These are phyloP conservation scores for Coemansia sp. DNA, from an alignment of 192 early-diverging fungal genomes.

Conservation along the genomic window DNA sequence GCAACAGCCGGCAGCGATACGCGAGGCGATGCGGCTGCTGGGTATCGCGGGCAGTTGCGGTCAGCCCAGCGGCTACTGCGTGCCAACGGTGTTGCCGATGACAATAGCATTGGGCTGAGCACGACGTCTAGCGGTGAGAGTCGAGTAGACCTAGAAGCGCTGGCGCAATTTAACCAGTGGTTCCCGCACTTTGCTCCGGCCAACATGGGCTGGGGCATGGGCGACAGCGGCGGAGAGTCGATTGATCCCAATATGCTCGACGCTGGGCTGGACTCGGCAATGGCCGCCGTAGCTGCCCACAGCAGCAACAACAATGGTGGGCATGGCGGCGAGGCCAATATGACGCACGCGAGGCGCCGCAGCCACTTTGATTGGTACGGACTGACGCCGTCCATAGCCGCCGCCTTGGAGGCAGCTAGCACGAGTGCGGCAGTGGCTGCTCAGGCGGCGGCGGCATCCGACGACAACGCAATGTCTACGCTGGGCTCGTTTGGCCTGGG, in stretches of 20 bases:
- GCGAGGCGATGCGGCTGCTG: not conserved
- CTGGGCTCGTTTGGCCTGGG: conserved; percentile 22
- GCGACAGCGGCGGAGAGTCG: conserved; percentile 21
- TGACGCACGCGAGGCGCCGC: conserved; percentile 42
- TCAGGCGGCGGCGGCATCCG: conserved; percentile 5
- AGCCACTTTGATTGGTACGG: conserved; percentile 56
- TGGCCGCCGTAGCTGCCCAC: not conserved
- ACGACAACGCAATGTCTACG: conserved; percentile 15
- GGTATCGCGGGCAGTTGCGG: conserved; percentile 31
- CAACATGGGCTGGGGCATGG: conserved; percentile 27
- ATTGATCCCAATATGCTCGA: conserved; percentile 54
- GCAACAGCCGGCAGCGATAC: not conserved
- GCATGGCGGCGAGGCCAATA: not conserved
- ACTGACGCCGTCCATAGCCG: conserved; percentile 45
- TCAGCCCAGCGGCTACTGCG: conserved; percentile 46
- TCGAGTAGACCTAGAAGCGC: conserved; percentile 35
- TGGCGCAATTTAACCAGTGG: conserved; percentile 50
- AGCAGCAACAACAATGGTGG: not conserved
- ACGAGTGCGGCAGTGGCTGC: conserved; percentile 19
- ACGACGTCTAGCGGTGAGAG: conserved; percentile 24
- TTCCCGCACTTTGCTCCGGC: conserved; percentile 37
- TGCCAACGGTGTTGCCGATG: conserved; percentile 46
- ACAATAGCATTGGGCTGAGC: conserved; percentile 52
- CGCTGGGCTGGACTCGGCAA: conserved; percentile 16
- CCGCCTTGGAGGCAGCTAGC: conserved; percentile 37